Evolutionary conservation across 2,329 filamentous ascomycete species (phyloP).

Genomic region (Atkinsonella texensis): DNA sequence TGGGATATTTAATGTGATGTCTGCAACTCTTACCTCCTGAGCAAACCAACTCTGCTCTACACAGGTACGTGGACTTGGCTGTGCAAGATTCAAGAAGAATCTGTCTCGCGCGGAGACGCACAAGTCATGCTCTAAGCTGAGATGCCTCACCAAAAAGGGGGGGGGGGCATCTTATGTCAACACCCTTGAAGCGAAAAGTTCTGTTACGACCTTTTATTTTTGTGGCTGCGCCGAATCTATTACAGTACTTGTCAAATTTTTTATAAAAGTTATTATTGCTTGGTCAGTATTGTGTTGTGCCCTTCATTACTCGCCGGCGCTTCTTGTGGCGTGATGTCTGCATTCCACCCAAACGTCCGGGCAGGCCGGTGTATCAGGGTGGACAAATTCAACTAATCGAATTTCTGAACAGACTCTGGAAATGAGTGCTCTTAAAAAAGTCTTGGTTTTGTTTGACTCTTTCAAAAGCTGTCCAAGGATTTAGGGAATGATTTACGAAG

Average conservation of each 20-base stretch:
- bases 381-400: background rate
- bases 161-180: background rate
- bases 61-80: background rate
- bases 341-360: background rate
- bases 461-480: background rate
- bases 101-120: background rate
- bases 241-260: slow-evolving; percentile 1
- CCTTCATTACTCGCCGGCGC: background rate
- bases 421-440: background rate
- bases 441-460: background rate
- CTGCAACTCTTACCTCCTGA: background rate
- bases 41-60: background rate
- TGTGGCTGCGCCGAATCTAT: slow-evolving; percentile 4
- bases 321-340: slow-evolving; percentile 4
- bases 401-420: background rate
- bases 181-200: slow-evolving; percentile 1
- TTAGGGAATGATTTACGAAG: too few species aligned
- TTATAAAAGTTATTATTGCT: slow-evolving; percentile 7
- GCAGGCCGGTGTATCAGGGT: background rate
- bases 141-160: background rate
- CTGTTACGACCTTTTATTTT: slow-evolving; percentile 1
- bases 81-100: background rate
- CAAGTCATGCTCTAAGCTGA: slow-evolving; percentile 3
- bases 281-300: slow-evolving; percentile 5
- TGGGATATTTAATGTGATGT: background rate